Conservation (phyloP, 2,329 filamentous ascomycete species). For the Arachnomyces sp. region DNA sequence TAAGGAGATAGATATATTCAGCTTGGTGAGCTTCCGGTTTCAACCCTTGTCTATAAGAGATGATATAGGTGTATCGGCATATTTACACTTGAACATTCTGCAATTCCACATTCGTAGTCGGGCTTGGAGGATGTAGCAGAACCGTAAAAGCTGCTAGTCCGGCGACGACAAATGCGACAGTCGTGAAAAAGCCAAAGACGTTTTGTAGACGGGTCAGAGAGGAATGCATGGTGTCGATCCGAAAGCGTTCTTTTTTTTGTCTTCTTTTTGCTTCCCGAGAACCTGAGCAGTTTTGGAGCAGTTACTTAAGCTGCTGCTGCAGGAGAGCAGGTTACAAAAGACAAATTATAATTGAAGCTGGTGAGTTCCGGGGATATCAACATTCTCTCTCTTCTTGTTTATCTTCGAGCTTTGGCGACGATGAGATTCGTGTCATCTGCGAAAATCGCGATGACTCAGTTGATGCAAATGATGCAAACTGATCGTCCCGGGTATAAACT, state of each 20-base stretch:
- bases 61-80: not conserved
- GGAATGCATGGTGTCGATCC: conserved; percentile 67
- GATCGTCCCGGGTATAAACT: not conserved
- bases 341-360: too few species aligned
- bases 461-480: too few species aligned
- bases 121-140: conserved; percentile 48
- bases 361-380: too few species aligned
- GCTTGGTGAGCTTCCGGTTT: not conserved
- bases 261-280: too few species aligned
- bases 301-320: too few species aligned
- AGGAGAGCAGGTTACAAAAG: too few species aligned
- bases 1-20: conserved; percentile 29
- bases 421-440: conserved; percentile 6
- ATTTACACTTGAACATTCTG: conserved; percentile 73
- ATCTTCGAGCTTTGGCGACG: too few species aligned
- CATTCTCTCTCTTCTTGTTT: too few species aligned
- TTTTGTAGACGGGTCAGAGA: conserved; percentile 78
- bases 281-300: too few species aligned
- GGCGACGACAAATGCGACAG: conserved; percentile 75
- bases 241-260: too few species aligned
- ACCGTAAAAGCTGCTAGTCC: conserved; percentile 75
- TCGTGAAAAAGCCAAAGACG: conserved; percentile 97
- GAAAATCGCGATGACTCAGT: conserved; percentile 19
- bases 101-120: conserved; percentile 45
- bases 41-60: not conserved